Evolutionary conservation across 108 stramenopile genomes (phyloP), one percentile per base, ranked within the genome.

Genomic region (Mayamaea pseudoterrestris): DNA sequence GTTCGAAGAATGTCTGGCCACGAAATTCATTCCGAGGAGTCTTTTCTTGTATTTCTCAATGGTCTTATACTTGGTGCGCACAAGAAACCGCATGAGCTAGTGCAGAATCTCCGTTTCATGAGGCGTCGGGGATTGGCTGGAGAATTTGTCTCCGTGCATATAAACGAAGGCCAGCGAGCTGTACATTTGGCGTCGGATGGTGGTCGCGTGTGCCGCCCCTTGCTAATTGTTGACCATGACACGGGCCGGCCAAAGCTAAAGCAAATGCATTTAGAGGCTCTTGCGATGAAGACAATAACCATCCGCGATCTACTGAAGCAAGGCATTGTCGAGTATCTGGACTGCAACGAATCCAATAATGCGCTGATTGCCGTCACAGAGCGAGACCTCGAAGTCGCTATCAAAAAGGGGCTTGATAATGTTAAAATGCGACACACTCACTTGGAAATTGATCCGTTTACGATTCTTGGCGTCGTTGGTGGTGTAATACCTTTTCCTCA

Each of bases 261-360:
- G 30, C 82, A 90, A 66, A 53, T 61, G n/a, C 94, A 93, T 51
- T 44, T 95, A 13, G 83, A 91, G 36, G 73, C 79, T 26, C 52
- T 94, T 48, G 74, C 78, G 22, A 44, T 80, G 36, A 85, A 85
- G 7, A 80, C 78, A 2, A 69, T 83, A 24, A 47, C 52, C 30
- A 78, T 93, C 18, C 60, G 66, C 30, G 83, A 87, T 60, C 63
- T 96, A 31, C 68, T 96, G 9, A 65, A 61, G n/a, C 73, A 93
- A 34, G 96, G 96, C 16, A 71, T 98, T 13, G 90, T 99, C 11
- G 98, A 98, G 59, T 99, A 98, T 66, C 88, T 99, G 23, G 98
- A 99, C 53, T 96, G 97, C 24, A 97, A 98, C 53, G 98, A 99
- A 67, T 94, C 93, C 60, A 97, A 98, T 68, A 98, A 96, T 50